phyloP scores from a whole-genome alignment of 2,329 filamentous ascomycete species.

The Sphaceloma murrayae region DNA sequence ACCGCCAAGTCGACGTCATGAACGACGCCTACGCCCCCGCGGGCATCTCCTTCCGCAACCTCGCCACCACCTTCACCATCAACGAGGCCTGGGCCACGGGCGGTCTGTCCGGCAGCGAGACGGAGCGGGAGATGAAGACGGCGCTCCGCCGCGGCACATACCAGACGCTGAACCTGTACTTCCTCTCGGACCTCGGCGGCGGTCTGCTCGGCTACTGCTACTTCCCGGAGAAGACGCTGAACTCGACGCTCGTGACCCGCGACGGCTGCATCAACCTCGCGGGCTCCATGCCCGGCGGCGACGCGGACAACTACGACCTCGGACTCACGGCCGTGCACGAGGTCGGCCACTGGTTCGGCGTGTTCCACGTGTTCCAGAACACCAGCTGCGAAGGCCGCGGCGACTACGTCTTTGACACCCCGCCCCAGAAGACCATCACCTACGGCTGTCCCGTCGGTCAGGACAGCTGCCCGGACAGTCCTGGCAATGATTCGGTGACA shows the following conservation, averaged over 20 bases:
- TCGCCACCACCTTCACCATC: slow-evolving; percentile 41
- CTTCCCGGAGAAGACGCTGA: slow-evolving; percentile 33
- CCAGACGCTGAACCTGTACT: slow-evolving; percentile 49
- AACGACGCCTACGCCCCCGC: slow-evolving; percentile 41
- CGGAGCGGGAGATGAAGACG: slow-evolving; percentile 44
- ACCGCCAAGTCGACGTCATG: slow-evolving; percentile 31
- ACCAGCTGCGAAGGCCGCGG: slow-evolving; percentile 32
- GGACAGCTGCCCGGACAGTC: slow-evolving; percentile 41
- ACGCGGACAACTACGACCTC: slow-evolving; percentile 39
- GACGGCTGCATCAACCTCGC: slow-evolving; percentile 51
- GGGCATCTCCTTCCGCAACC: slow-evolving; percentile 43
- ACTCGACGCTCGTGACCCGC: slow-evolving; percentile 35
- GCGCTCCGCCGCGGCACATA: slow-evolving; percentile 47
- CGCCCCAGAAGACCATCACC: slow-evolving; percentile 35
- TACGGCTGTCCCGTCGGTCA: slow-evolving; percentile 45
- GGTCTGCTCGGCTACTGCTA: slow-evolving; percentile 47
- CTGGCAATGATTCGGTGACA: slow-evolving; percentile 43
- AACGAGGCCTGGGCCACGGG: slow-evolving; percentile 47
- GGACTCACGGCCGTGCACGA: slow-evolving; percentile 42
- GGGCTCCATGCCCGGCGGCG: slow-evolving; percentile 46
- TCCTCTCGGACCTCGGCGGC: slow-evolving; percentile 44
- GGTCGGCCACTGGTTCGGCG: slow-evolving; percentile 36
- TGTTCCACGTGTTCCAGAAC: slow-evolving; percentile 38
- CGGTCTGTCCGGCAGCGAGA: slow-evolving; percentile 31
- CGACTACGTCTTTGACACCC: slow-evolving; percentile 38